These are phyloP conservation scores for Xylariaceae sp. DNA, from an alignment of 2,329 filamentous ascomycete genomes.

Conservation along the genomic window DNA sequence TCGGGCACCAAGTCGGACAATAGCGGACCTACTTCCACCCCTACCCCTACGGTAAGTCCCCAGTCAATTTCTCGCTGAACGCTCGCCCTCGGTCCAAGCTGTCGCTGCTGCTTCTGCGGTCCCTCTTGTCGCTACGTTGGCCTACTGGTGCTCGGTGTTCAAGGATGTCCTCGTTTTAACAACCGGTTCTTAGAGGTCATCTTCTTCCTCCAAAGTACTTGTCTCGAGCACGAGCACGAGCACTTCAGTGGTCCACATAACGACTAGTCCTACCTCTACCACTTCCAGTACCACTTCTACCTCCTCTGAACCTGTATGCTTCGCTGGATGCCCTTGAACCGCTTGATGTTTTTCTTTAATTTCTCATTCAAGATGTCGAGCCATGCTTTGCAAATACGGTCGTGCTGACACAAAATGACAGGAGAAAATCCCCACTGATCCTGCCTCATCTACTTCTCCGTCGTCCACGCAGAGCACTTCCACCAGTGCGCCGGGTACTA, in stretches of 20 bases:
- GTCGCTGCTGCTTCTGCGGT: constrained; percentile 17
- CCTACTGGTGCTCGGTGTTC: constrained; percentile 1
- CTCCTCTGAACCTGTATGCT: constrained; percentile 24
- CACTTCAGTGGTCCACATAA: constrained; percentile 19
- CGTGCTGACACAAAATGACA: neutral
- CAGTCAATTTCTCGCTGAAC: constrained; percentile 6
- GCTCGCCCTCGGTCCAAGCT: constrained; percentile 7
- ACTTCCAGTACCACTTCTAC: constrained; percentile 7
- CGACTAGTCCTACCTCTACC: constrained; percentile 9
- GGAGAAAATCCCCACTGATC: neutral
- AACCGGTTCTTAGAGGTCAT: constrained; percentile 26
- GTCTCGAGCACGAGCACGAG: constrained; percentile 34
- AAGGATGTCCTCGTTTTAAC: constrained; percentile 26
- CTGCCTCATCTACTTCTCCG: constrained; percentile 17
- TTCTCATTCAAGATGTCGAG: constrained; percentile 1
- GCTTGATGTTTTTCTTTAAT: neutral
- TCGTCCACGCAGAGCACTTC: constrained; percentile 16
- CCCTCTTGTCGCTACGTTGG: constrained; percentile 9
- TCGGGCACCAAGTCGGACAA: constrained; percentile 46
- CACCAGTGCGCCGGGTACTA: constrained; percentile 26
- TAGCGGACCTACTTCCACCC: no score
- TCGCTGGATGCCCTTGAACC: constrained; percentile 14
- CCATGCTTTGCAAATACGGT: neutral
- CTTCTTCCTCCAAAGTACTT: constrained; percentile 31
- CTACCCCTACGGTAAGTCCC: constrained; percentile 28